Evolutionary conservation across 805 yeast species (phyloP), one percentile per base, ranked within the genome.

Genomic region (Sporopachydermia quercuum): DNA sequence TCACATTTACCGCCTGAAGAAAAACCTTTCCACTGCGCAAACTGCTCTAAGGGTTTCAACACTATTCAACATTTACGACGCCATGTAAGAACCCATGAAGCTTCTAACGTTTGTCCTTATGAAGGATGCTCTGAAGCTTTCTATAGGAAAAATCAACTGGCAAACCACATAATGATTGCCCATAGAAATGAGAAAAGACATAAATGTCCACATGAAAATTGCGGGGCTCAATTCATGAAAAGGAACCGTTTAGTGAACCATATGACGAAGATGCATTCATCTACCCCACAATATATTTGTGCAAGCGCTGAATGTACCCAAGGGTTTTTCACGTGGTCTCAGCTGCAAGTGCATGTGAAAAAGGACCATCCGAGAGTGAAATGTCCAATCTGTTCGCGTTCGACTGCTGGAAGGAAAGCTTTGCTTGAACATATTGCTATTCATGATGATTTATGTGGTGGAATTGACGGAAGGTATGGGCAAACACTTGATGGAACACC

Each of bases 31-130:
- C 70, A 66, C 35, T 87, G 97, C 51, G 56, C 74, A 0, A 54
- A 66, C 1, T 91, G 98, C 54, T 77, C 78, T 1, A 86, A 85
- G 56, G 94, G 95, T 3, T 78, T 82, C 39, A 78, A 76, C 39
- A 70, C 94, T 0, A 56, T 55, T 39, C 97, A 91, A 58, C 96
- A 87, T 52, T 62, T 85, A 42, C 72, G 68, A 45, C 68, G 95
- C 40, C 98, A 91, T 55, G 85, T 78, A 57, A 68, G 71, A 33
- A 79, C 94, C 2, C 97, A 91, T 54, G 74, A 75, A 3, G 67
- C 69, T 46, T 71, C 84, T 1, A 78, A 76, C 49, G 44, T 46
- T 16, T 85, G 96, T 55, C 49, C 68, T 2, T 62, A 68, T 46
- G 77, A 68, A 16, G 72, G 65, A 2, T 91, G 98, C 52, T 46